Evolutionary conservation across 2,329 filamentous ascomycete species (phyloP).

Genomic region (Ceratocystis huliohia): DNA sequence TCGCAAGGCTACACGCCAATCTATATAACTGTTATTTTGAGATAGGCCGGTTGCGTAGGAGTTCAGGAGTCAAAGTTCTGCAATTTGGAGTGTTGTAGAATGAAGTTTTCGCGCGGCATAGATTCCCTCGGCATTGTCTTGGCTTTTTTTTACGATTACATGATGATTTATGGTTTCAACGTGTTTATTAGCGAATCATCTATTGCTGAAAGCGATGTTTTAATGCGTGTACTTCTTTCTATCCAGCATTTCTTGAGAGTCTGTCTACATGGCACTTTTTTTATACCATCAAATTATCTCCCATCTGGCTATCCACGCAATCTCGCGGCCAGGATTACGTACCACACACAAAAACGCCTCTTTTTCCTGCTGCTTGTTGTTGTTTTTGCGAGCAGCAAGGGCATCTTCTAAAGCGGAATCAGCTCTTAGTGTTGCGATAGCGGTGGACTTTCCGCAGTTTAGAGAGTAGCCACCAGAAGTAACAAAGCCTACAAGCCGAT

Average conservation of each 20-base stretch:
- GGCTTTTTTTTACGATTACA: background rate
- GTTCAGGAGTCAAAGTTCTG: background rate
- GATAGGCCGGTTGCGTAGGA: background rate
- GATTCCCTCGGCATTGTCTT: constrained; percentile 9
- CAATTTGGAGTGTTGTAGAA: background rate
- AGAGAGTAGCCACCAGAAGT: constrained; percentile 78
- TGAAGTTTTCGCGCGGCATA: background rate
- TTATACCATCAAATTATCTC: constrained; percentile 40
- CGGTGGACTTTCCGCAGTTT: constrained; percentile 59
- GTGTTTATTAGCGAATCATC: background rate
- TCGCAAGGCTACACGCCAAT: constrained; percentile 7
- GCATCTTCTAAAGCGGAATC: constrained; percentile 11
- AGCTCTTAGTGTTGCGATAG: constrained; percentile 51
- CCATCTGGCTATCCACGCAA: constrained; percentile 73
- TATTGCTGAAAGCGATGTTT: background rate
- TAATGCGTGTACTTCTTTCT: background rate
- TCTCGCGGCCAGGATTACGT: constrained; percentile 61
- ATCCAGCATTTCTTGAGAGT: background rate
- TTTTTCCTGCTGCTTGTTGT: constrained; percentile 26
- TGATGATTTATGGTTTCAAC: constrained; percentile 8
- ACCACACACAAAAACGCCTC: constrained; percentile 59
- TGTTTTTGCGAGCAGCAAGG: constrained; percentile 16
- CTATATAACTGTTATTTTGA: background rate
- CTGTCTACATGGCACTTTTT: background rate
- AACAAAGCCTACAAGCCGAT: constrained; percentile 78